These are phyloP conservation scores for Apiospora saccharicola DNA, from an alignment of 2,329 filamentous ascomycete genomes.

Conservation along the genomic window DNA sequence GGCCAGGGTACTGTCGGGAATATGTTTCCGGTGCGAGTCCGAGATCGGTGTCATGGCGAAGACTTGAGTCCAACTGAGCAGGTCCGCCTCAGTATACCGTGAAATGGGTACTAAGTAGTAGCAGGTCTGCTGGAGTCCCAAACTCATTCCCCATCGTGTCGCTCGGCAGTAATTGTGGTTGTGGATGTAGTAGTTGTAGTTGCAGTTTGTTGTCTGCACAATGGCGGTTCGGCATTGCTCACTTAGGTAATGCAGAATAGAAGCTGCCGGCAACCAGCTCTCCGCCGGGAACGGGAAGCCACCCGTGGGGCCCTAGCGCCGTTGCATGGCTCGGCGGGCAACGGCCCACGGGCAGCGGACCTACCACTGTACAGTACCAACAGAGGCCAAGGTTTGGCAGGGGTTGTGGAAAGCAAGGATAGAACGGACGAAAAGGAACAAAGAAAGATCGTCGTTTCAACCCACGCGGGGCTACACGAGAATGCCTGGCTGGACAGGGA, in stretches of 20 bases:
- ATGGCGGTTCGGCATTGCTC: neutral
- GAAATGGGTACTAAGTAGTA: neutral
- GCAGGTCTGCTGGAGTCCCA: neutral
- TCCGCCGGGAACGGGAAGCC: neutral
- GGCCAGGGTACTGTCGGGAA: neutral
- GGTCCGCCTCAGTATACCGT: neutral
- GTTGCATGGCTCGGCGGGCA: slow-evolving; percentile 3
- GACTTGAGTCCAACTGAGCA: neutral
- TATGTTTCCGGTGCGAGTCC: neutral
- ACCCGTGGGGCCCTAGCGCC: neutral
- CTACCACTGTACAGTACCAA: neutral
- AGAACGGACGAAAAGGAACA: neutral
- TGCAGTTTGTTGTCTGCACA: neutral
- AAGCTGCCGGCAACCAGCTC: neutral
- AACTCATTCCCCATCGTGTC: neutral
- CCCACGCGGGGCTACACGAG: slow-evolving; percentile 9
- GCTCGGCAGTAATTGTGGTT: neutral
- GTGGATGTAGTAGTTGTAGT: too few relatives aligned
- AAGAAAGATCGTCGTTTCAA: neutral
- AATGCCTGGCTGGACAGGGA: slow-evolving; percentile 6
- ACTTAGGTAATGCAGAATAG: slow-evolving; percentile 3
- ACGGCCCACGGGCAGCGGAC: neutral
- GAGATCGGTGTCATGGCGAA: neutral
- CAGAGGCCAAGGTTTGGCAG: neutral
- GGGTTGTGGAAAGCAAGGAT: slow-evolving; percentile 2